Base-by-base conservation (phyloP, 345 rosid species). In the Eucalyptus sideroxylon region DNA sequence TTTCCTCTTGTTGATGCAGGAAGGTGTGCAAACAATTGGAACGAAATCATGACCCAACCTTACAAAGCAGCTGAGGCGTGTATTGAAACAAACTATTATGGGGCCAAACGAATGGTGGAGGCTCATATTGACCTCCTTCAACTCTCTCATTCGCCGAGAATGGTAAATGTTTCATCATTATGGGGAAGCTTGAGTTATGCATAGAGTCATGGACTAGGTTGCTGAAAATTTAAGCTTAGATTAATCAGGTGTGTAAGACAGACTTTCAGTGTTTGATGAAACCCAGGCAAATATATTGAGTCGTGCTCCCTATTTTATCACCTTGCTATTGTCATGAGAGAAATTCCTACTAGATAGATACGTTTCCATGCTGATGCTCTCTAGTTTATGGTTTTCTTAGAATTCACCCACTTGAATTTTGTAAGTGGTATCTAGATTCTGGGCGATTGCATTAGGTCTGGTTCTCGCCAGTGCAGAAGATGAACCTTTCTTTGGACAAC, bases 81-180 rank as follows among this genome's bases (percentile, higher is more conserved):
- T 86, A 17, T 93, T 15, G 72, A 91, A 67, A 95, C 90, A 56
- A 95, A 94, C 92, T 94, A 93, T 87, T 93, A 90, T 34, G 94
- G 96, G 1, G 87, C 94, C 27, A 95, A 93, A 86, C 81, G 90
- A 47, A 94, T 93, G 92, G 90, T 92, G 34, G 94, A 94, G 88
- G 95, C 93, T n/a, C 87, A 93, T 88, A 87, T 93, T 50, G 93
- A 92, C 47, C 91, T 95, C 59, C 96, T 95, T 45, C 88, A 88
- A 47, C 81, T 92, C 80, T 93, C 95, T 13, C 90, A 92, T 65
- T 92, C 92, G 12, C 93, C 95, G 16, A 93, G 93, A 86, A 92
- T 95, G n/a, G 95, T 94, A 65, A 95, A 86, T 90, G 91, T 95
- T 44, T 94, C 96, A 50, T 94, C 42, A 16, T 86, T 87, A 40